Evolutionary conservation across 2,329 filamentous ascomycete genomes (phyloP).

Genomic region (Chaetomium strumarium): DNA sequence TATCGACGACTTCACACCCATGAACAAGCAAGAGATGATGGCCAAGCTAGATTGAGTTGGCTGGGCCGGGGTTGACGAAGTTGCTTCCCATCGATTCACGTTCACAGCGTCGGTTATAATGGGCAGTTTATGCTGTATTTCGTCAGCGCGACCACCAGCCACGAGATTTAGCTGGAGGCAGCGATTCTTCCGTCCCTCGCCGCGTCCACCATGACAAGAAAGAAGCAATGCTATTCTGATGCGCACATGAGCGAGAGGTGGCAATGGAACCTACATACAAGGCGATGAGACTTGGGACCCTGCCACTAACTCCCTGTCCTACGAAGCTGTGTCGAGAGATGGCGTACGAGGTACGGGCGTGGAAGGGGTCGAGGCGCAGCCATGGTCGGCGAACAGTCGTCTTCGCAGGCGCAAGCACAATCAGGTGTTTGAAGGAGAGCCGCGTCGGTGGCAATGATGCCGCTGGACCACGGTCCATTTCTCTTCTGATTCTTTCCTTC

Average conservation of each 20-base stretch:
- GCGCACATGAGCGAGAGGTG: constrained; percentile 17
- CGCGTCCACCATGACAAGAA: constrained; percentile 21
- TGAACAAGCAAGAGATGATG: constrained; percentile 95
- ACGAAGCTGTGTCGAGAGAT: constrained; percentile 17
- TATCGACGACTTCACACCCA: constrained; percentile 86
- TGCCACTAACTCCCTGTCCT: constrained; percentile 9
- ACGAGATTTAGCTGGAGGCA: constrained; percentile 18
- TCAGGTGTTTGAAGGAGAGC: constrained; percentile 20
- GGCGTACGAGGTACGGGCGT: constrained; percentile 11
- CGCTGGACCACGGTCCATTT: constrained; percentile 3
- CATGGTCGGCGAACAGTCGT: constrained; percentile 14
- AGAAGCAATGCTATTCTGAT: constrained; percentile 19
- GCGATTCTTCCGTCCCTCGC: constrained; percentile 18
- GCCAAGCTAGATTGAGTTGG: constrained; percentile 80
- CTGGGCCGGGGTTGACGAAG: constrained; percentile 7
- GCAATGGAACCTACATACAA: constrained; percentile 1
- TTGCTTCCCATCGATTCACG: constrained; percentile 13
- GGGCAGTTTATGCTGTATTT: constrained; percentile 23
- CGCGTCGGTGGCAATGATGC: constrained; percentile 10
- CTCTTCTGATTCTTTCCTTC: constrained; percentile 28
- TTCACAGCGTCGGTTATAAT: constrained; percentile 18
- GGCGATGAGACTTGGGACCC: constrained; percentile 13
- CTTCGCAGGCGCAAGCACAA: constrained; percentile 15
- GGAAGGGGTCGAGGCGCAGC: constrained; percentile 6
- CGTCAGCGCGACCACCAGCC: constrained; percentile 21